Conservation (phyloP, 2,329 filamentous ascomycete genomes). For the Thelonectria discophora region DNA sequence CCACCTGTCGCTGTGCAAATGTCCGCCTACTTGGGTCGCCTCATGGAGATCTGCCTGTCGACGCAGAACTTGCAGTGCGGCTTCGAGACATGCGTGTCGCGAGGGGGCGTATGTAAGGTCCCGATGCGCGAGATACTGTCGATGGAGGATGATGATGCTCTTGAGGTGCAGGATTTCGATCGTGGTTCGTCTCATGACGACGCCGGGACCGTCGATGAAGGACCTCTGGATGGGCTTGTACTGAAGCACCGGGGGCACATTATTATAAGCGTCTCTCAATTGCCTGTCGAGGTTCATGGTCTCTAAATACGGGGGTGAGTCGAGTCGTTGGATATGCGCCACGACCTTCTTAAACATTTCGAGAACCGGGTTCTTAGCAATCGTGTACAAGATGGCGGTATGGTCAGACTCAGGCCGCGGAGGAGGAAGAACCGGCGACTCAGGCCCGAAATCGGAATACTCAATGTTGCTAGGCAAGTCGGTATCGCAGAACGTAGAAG, state of each 20-base stretch:
- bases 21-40: slow-evolving; percentile 52
- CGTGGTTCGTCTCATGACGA: slow-evolving; percentile 41
- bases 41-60: slow-evolving; percentile 45
- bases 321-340: slow-evolving; percentile 29
- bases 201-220: slow-evolving; percentile 37
- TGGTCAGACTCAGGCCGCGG: slow-evolving; percentile 30
- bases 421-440: slow-evolving; percentile 24
- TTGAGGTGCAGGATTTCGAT: slow-evolving; percentile 46
- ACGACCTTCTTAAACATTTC: slow-evolving; percentile 39
- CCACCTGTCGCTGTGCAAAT: slow-evolving; percentile 54
- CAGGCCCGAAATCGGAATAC: slow-evolving; percentile 30
- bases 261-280: slow-evolving; percentile 32
- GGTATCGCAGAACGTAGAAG: slow-evolving; percentile 33
- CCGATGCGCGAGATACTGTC: slow-evolving; percentile 38
- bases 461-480: slow-evolving; percentile 34
- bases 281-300: slow-evolving; percentile 35
- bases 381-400: slow-evolving; percentile 39
- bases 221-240: slow-evolving; percentile 38
- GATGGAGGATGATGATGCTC: slow-evolving; percentile 46
- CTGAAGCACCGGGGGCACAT: slow-evolving; percentile 39
- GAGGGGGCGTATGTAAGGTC: slow-evolving; percentile 30
- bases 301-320: slow-evolving; percentile 14
- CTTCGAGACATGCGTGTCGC: slow-evolving; percentile 38
- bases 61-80: slow-evolving; percentile 38
- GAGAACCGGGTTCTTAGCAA: slow-evolving; percentile 43